Conservation (phyloP, 768 basidiomycete species). For the Xanthoconium stramineum region DNA sequence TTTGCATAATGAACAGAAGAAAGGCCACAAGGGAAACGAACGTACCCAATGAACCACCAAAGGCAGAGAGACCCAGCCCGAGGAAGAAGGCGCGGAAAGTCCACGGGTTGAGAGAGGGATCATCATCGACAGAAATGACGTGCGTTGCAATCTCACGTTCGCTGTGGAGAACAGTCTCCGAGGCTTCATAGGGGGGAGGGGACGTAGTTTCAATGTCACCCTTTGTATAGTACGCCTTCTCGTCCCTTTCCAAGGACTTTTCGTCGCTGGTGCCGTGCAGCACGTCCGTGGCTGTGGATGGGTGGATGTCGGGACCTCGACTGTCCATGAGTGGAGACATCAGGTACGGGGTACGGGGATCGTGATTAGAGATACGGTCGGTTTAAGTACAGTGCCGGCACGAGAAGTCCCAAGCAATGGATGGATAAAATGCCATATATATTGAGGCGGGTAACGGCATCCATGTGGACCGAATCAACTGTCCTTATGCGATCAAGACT, state of each 20-base stretch:
- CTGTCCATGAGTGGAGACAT: conserved; percentile 4
- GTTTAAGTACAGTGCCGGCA: conserved; percentile 1
- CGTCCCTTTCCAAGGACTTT: conserved; percentile 6
- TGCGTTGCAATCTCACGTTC: conserved; percentile 48
- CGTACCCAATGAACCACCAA: conserved; percentile 49
- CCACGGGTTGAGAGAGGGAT: conserved; percentile 28
- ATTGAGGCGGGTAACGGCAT: neutral
- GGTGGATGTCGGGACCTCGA: neutral
- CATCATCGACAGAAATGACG: conserved; percentile 40
- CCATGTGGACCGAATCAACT: neutral
- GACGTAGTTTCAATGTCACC: conserved; percentile 32
- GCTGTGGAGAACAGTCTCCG: conserved; percentile 31
- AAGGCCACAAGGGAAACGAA: neutral
- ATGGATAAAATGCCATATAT: neutral
- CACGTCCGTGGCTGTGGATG: neutral
- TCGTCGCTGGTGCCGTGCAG: conserved; percentile 4
- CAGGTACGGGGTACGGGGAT: neutral
- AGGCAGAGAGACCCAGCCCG: conserved; percentile 49
- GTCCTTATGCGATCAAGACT: neutral
- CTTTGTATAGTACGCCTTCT: conserved; percentile 21
- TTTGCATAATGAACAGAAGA: neutral
- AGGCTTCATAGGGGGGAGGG: conserved; percentile 4
- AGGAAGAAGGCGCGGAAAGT: conserved; percentile 49
- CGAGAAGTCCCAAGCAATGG: neutral
- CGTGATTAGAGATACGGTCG: neutral